Evolutionary conservation across 2,329 filamentous ascomycete genomes (phyloP).

Genomic region (Graphilbum fragrans): DNA sequence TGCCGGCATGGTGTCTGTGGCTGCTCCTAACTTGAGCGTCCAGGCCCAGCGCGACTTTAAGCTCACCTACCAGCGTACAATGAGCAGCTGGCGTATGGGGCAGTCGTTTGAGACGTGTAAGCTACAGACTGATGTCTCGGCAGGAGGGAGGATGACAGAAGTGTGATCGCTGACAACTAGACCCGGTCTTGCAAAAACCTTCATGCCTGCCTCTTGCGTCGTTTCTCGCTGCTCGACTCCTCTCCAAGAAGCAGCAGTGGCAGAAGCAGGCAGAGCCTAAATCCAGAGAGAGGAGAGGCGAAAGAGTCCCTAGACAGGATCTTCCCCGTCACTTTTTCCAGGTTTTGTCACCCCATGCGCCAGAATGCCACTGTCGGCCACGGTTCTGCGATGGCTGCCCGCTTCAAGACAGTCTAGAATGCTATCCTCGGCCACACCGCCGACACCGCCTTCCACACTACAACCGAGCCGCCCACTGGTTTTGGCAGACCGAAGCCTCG

Average conservation of each 20-base stretch:
- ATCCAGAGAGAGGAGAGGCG: background rate
- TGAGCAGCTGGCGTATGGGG: constrained; percentile 14
- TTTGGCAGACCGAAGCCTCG: constrained; percentile 14
- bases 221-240: too few species aligned
- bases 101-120: constrained; percentile 12
- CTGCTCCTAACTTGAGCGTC: too few species aligned
- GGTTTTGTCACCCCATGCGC: constrained; percentile 8
- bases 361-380: constrained; percentile 7
- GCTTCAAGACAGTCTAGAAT: background rate
- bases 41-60: constrained; percentile 13
- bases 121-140: too few species aligned
- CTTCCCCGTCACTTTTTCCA: constrained; percentile 8
- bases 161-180: too few species aligned
- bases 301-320: background rate
- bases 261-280: too few species aligned
- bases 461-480: constrained; percentile 13
- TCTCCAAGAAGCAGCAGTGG: too few species aligned
- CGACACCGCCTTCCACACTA: constrained; percentile 3
- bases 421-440: constrained; percentile 1
- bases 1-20: constrained; percentile 3
- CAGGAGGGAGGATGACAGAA: too few species aligned
- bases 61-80: constrained; percentile 13
- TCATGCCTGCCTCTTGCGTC: too few species aligned
- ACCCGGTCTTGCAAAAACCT: too few species aligned
- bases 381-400: background rate